These are phyloP conservation scores for Russula griseocarnosa DNA, from an alignment of 768 basidiomycete species.

Conservation along the genomic window DNA sequence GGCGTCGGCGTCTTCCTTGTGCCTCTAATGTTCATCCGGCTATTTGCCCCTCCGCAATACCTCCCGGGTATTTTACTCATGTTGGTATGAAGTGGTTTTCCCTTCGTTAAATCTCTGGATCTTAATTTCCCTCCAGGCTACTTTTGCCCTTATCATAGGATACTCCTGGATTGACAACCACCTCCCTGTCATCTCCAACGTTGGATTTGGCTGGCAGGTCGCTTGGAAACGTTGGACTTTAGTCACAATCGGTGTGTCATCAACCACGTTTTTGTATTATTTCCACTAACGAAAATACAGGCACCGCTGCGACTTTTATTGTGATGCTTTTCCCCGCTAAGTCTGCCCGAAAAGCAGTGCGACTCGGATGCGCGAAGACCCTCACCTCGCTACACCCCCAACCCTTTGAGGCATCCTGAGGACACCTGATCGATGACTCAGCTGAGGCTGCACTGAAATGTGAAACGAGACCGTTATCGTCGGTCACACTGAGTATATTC, in stretches of 20 bases:
- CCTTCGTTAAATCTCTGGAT: neutral
- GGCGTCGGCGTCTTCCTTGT: constrained; percentile 45
- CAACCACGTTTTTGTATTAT: constrained; percentile 1
- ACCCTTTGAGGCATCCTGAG: too few species aligned
- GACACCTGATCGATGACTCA: too few species aligned
- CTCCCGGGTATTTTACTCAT: constrained; percentile 39
- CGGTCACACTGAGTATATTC: too few species aligned
- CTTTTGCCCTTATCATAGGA: constrained; percentile 46
- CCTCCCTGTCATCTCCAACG: constrained; percentile 41
- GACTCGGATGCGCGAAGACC: constrained; percentile 41
- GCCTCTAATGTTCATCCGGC: constrained; percentile 47
- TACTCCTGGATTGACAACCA: constrained; percentile 59
- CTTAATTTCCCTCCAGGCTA: constrained; percentile 34
- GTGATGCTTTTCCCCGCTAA: constrained; percentile 52
- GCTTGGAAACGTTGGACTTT: constrained; percentile 51
- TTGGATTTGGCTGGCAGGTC: constrained; percentile 50
- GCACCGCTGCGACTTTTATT: constrained; percentile 49
- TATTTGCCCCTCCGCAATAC: constrained; percentile 44
- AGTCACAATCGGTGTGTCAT: constrained; percentile 45
- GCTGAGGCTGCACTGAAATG: too few species aligned
- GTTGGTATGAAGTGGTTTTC: constrained; percentile 34
- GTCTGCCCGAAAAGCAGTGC: constrained; percentile 47
- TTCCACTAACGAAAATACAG: constrained; percentile 30
- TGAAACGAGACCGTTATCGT: too few species aligned
- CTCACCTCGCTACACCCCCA: constrained; percentile 41